phyloP scores from a whole-genome alignment of 2,329 filamentous ascomycete species.

The Thelonectria blattea region DNA sequence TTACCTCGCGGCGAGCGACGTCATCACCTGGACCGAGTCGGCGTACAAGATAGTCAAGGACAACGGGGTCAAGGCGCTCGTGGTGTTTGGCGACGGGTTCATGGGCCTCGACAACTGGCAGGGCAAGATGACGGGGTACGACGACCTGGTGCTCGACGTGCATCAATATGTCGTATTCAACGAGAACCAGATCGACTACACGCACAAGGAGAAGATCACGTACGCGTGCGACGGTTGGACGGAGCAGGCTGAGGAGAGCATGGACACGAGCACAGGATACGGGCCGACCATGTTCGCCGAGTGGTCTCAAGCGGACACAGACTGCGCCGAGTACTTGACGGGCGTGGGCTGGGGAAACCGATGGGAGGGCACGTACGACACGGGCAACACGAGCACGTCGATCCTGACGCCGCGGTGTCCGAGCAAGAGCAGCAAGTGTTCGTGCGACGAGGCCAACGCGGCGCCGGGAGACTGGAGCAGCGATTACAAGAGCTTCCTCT shows the following conservation, averaged over 20 bases:
- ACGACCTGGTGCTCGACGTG: slow-evolving; percentile 86
- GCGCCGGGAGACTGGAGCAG: slow-evolving; percentile 70
- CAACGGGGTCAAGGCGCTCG: slow-evolving; percentile 74
- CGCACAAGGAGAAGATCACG: slow-evolving; percentile 81
- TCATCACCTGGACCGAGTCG: slow-evolving; percentile 79
- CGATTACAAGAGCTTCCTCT: slow-evolving; percentile 83
- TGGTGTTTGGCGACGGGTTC: slow-evolving; percentile 96
- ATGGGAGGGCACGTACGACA: slow-evolving; percentile 87
- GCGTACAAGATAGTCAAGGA: slow-evolving; percentile 75
- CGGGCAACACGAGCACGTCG: slow-evolving; percentile 64
- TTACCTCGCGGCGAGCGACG: slow-evolving; percentile 66
- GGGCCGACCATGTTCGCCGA: slow-evolving; percentile 95
- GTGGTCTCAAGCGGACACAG: slow-evolving; percentile 97
- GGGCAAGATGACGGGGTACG: slow-evolving; percentile 73
- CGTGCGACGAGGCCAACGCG: slow-evolving; percentile 78
- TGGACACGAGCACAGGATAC: slow-evolving; percentile 79
- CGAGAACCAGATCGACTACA: slow-evolving; percentile 79
- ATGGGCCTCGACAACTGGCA: slow-evolving; percentile 91
- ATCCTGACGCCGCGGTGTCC: slow-evolving; percentile 79
- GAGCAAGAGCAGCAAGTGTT: slow-evolving; percentile 67
- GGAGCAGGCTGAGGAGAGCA: slow-evolving; percentile 73
- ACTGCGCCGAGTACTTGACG: slow-evolving; percentile 86
- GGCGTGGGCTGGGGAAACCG: slow-evolving; percentile 87
- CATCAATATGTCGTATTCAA: slow-evolving; percentile 99
- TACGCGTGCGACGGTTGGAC: slow-evolving; percentile 92